A percentile compares a stretch with the other conserved stretches of the same genome.
These are phyloP conservation scores for Blepharisma undulans DNA, from an alignment of 169 alveolate species.

Conservation along the genomic window DNA sequence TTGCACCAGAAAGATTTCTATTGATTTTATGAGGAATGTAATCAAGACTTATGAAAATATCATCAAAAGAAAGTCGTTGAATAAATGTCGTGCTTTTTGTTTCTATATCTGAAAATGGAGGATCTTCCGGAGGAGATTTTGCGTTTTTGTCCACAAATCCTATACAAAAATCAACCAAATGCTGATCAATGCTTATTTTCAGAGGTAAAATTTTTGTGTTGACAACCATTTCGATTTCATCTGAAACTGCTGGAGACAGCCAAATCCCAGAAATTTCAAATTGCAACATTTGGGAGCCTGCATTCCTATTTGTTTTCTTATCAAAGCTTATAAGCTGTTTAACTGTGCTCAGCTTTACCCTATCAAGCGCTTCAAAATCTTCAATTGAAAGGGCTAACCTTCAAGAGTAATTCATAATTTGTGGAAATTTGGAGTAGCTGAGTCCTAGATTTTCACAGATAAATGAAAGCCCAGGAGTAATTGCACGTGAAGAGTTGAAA, in stretches of 20 bases:
- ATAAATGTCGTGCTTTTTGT: background rate
- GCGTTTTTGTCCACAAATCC: background rate
- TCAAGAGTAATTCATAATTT: slow-evolving; percentile 26
- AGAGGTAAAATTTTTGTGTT: background rate
- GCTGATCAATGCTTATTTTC: slow-evolving; percentile 28
- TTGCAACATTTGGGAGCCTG: background rate
- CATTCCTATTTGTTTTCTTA: background rate
- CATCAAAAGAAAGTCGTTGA: background rate
- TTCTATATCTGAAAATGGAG: background rate
- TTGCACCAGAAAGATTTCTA: slow-evolving; percentile 20
- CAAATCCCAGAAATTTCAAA: slow-evolving; percentile 30
- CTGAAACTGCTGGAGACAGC: slow-evolving; percentile 9
- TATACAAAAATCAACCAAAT: slow-evolving; percentile 15
- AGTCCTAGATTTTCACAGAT: background rate
- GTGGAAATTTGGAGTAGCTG: slow-evolving; percentile 14
- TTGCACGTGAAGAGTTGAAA: background rate
- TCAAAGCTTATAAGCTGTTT: background rate
- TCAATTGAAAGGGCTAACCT: slow-evolving; percentile 3
- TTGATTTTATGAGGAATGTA: slow-evolving; percentile 31
- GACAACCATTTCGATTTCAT: slow-evolving; percentile 22
- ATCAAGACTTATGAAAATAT: background rate
- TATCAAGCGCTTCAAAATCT: background rate
- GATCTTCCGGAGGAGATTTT: background rate
- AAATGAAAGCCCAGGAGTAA: background rate
- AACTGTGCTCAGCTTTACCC: background rate